Base-by-base conservation (phyloP, 2,329 filamentous ascomycete genomes). In the Myriosclerotinia scirpicola region DNA sequence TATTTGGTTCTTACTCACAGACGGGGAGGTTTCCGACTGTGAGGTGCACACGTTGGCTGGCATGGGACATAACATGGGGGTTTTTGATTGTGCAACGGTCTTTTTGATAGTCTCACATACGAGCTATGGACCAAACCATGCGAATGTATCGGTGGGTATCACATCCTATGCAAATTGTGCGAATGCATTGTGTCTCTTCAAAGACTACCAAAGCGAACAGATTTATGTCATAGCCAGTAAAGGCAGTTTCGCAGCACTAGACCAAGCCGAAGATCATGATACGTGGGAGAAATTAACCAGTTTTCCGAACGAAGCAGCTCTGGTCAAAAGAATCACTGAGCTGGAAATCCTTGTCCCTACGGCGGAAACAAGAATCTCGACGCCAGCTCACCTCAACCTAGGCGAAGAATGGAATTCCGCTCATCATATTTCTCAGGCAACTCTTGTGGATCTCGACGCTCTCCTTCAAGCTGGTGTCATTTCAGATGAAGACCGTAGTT, bases 1-100 rank as follows among this genome's bases (percentile, higher is more conserved):
- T n/a, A 30, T 58, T 30, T 58, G 54, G 54, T 58, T 58, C 9
- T 30, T 58, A 44, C 54, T 58, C 12, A 58, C 54, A 15, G 54
- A 58, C 30, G 54, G 54, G 44, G 38, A 58, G 38, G 22, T 58
- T 3, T 15, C 38, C 12, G 14, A 44, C 20, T 44, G 22, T 4
- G 38, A 58, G 54, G 54, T 58, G 15, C 22, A 42, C 3, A 30
- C n/a, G 8, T 17, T 58, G 22, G 38, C 54, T 38, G 54, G 15
- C 1, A 12, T 58, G 9, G 54, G 54, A 30, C 54, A 58, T 15
- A 30, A 42, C 11, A 26, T 58, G 15, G 22, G 38, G 17, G 38
- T 58, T 26, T 42, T 42, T 30, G 38, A 44, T 58, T 58, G 54
- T 20, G 54, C 38, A 20, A 44, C 54, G 15, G 22, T 58, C 20